Evolutionary conservation across 257 asterid species (phyloP), one percentile per base, ranked within the genome.

Genomic region (Nicotiana noctiflora): DNA sequence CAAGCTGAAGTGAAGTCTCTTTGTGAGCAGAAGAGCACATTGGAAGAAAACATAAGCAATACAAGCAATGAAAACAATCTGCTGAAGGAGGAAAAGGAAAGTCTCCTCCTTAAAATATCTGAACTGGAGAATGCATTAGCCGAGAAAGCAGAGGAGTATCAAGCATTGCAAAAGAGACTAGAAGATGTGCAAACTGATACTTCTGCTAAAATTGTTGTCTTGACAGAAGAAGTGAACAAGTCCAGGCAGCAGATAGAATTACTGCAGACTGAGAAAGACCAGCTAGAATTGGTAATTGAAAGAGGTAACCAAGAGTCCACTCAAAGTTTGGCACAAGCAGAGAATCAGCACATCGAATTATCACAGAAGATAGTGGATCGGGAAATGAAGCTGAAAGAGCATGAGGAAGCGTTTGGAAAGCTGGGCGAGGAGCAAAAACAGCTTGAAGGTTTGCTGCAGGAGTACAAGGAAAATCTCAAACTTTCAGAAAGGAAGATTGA

Each of bases 401-500:
- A 88, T 62, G 96, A 87, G 80, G 91, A 89, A 40, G 86, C 86
- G 23, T 75, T 89, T 81, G 56, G 60, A 81, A 88, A 84, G 83
- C 80, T 92, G 88, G 64, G 76, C 6, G 92, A 88, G 44, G 92
- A 88, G 78, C 87, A 85, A 83, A 86, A 77, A 61, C 88, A 86
- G 76, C 85, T 87, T 57, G 90, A 90, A 68, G 31, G 76, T 78
- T 59, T 37, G 82, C 76, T 87, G 76, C 86, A 85, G 81, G 87
- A 84, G 76, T 79, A 88, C 84, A 83, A 89, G 82, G 92, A 82
- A 76, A 88, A 82, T 51, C 95, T 92, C 57, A 84, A 82, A 80
- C 88, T 84, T 55, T 86, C 91, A 17, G 93, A 88, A 80, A 80
- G 55, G 81, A 92, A 81, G 86, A 83, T 89, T 75, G 91, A 86